Evolutionary conservation across 2,329 filamentous ascomycete species (phyloP).

Genomic region (Colletotrichum lindemuthianum): DNA sequence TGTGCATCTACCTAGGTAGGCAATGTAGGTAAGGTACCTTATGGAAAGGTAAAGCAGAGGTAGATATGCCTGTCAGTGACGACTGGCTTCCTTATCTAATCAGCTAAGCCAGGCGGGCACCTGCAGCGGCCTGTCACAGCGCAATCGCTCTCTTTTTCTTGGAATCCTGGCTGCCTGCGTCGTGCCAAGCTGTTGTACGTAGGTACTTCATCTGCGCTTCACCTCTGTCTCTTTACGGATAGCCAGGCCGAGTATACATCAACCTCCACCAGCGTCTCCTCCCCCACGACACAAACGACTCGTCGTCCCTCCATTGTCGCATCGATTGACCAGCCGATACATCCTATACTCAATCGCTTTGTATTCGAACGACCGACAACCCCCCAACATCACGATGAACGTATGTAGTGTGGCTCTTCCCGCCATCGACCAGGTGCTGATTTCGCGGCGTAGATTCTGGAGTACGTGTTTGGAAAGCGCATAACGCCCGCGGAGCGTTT

Average conservation of each 20-base stretch:
- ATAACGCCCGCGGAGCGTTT: constrained; percentile 95
- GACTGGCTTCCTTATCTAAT: constrained; percentile 41
- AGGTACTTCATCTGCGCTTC: constrained; percentile 1
- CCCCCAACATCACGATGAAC: constrained; percentile 60
- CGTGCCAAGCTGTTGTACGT: constrained; percentile 34
- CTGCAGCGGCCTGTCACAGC: constrained; percentile 12
- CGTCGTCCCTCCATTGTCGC: constrained; percentile 9
- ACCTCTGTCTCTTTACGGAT: constrained; percentile 25
- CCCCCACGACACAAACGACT: constrained; percentile 16
- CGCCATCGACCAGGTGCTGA: constrained; percentile 33
- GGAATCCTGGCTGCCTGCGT: constrained; percentile 21
- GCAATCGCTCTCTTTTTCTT: constrained; percentile 29
- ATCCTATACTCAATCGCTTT: neutral
- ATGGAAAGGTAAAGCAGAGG: too few species aligned
- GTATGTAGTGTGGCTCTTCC: constrained; percentile 49
- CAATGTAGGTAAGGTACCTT: too few species aligned
- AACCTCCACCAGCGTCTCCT: constrained; percentile 24
- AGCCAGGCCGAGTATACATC: constrained; percentile 22
- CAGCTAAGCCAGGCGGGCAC: constrained; percentile 19
- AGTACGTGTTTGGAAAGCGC: constrained; percentile 99
- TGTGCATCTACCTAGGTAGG: too few species aligned
- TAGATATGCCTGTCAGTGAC: neutral
- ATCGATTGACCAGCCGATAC: neutral
- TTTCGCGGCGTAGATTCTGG: constrained; percentile 77
- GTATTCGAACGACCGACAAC: neutral